Base-by-base conservation (phyloP, 225 moss, liverwort and hornwort species). In the Polytrichum formosum region DNA sequence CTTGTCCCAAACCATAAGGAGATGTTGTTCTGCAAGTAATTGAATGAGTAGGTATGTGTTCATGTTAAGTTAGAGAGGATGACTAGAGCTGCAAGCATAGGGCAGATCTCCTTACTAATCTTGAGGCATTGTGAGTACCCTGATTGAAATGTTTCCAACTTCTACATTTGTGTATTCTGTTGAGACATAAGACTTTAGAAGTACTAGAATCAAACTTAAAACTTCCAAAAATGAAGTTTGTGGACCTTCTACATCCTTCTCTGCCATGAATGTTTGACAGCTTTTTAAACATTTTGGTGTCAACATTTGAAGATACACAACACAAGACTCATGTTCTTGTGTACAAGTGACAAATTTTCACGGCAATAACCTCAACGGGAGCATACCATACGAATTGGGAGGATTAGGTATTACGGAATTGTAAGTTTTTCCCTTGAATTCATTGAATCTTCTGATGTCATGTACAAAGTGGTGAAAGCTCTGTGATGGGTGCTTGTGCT, bases 311-410 rank as follows among this genome's bases (percentile, higher is more conserved):
- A 35, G 8, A 35, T 35, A 23, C 23, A 23, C 23, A 23, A 35
- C 8, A 9, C 9, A 35, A 35, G 35, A 35, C 2, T 7, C 8
- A 35, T 35, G 8, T 35, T 35, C 1, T 35, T 35, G 35, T 35
- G 35, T 35, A 9, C 35, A 56, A n/a, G 19, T 56, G 56, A 77
- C 69, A 53, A 73, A 78, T 73, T 23, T 78, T 33, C 78, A 65
- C 25, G 64, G 26, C 21, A 78, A 78, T 56, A 65, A 25, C 33
- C 29, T 78, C 6, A 30, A 20, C 16, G 73, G 22, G 58, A 64
- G 6, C 18, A 78, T 73, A 3, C 78, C 78, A 0, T 4, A 1
- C 60, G 61, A 73, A 55, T 6, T 73, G 1, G 73, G 78, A 28
- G 13, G 0, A 33, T 19, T 53, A 26, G 1, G 21, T 5, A 26